These are phyloP conservation scores for Gliomastix tumulicola DNA, from an alignment of 2,329 filamentous ascomycete species.

Conservation along the genomic window DNA sequence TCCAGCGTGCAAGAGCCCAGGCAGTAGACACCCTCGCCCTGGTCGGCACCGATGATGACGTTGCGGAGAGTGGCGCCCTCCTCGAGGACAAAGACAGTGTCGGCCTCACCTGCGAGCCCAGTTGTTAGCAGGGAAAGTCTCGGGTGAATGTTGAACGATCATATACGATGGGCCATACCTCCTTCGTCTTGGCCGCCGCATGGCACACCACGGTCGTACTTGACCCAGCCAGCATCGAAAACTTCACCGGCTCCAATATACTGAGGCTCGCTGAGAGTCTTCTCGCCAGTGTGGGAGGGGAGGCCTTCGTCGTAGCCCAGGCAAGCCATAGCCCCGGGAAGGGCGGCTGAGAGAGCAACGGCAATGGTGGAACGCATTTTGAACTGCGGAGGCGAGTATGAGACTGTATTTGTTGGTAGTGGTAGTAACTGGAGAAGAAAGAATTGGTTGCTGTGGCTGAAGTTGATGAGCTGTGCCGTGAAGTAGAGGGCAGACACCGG, in stretches of 20 bases:
- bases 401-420: no score
- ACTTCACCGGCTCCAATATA: conserved; percentile 14
- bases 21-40: conserved; percentile 18
- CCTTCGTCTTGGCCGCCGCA: conserved; percentile 11
- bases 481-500: no score
- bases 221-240: conserved; percentile 20
- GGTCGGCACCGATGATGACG: conserved; percentile 13
- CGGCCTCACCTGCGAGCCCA: conserved; percentile 2
- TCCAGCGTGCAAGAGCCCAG: conserved; percentile 14
- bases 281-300: conserved; percentile 12
- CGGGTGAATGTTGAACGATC: neutral
- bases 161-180: conserved; percentile 1
- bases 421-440: no score
- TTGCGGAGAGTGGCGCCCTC: conserved; percentile 12
- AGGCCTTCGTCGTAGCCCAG: conserved; percentile 15
- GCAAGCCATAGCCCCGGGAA: conserved; percentile 9
- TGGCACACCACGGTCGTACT: conserved; percentile 23
- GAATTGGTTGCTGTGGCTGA: no score
- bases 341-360: no score
- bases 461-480: no score
- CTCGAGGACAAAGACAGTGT: conserved; percentile 12
- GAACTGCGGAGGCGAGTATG: no score
- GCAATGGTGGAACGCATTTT: no score
- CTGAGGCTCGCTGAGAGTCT: conserved; percentile 18
- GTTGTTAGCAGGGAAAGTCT: neutral